Base-by-base conservation (phyloP, 208 protist genomes). In the Balamuthia mandrillaris region DNA sequence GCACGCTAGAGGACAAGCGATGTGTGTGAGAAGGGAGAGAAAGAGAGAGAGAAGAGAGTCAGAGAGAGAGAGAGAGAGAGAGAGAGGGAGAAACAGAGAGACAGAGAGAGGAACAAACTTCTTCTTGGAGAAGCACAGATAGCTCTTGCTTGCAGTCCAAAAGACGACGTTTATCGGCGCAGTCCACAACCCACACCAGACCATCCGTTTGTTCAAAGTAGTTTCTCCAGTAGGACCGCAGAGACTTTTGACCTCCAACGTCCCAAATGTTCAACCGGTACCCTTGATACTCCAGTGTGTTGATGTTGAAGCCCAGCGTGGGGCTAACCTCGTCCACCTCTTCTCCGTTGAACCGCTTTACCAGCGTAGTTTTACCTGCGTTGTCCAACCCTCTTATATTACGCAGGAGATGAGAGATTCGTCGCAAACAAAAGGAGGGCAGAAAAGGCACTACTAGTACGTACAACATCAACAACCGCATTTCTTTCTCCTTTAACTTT, bases 281-380 rank as follows among this genome's bases (percentile, higher is more conserved):
- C 86, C 94, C 95, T 21, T 95, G 66, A 81, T 98, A 97, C 66
- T 97, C 95, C 37, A 99, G 92, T 10, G 98, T 98, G 37, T 97
- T 96, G 81, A 99, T 99, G 88, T 99, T 98, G 88, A 99, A 99
- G 12, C 98, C 98, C 1, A 99, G 85, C 5, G 98, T 99, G 0
- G 98, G 98, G 58, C 94, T 96, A 81, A 99, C 98, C 6, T 90
- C 94, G 83, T 95, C 95, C 14, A 98, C 99, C 85, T 98, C 96
- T 86, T 99, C 97, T 16, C 96, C 97, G 84, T 98, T 98, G 88
- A 99, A 98, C 84, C 96, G 95, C 87, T 99, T 99, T 29, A 99
- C 92, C 54, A 99, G 98, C 0, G 98, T 99, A 2, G 98, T 99
- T 89, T 99, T 99, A 27, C 99, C 99, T 0, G 98, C 98, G 84